These are phyloP conservation scores for Spiraea crenata DNA, from an alignment of 331 rosid species.

Conservation along the genomic window DNA sequence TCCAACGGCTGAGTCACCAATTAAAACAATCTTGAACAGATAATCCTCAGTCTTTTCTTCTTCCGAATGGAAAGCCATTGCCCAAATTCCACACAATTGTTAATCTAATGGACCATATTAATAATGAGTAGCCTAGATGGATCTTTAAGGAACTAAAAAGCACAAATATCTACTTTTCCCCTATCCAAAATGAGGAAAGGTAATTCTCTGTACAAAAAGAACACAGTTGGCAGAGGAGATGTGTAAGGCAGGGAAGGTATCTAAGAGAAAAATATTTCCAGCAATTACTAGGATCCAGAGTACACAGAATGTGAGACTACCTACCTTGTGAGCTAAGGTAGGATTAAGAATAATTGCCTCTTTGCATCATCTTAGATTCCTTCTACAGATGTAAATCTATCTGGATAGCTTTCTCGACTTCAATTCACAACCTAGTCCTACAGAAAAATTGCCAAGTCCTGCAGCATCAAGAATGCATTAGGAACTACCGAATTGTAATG, in stretches of 20 bases:
- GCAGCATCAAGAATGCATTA: conserved; percentile 23
- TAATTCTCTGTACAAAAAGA: conserved; percentile 34
- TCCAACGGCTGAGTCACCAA: conserved; percentile 95
- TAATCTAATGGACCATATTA: conserved; percentile 47
- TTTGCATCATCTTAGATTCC: conserved; percentile 22
- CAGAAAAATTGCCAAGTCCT: conserved; percentile 25
- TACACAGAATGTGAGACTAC: conserved; percentile 24
- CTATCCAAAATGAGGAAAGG: conserved; percentile 34
- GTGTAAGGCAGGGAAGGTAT: conserved; percentile 31
- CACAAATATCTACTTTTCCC: conserved; percentile 38
- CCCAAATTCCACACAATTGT: conserved; percentile 44
- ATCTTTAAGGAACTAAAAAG: conserved; percentile 24
- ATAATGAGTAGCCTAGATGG: conserved; percentile 30
- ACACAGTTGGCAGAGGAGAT: conserved; percentile 25
- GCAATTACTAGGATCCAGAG: conserved; percentile 20
- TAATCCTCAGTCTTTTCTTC: conserved; percentile 92
- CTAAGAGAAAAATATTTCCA: conserved; percentile 13
- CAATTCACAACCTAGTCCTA: conserved; percentile 17
- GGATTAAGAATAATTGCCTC: neutral
- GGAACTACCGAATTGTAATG: neutral
- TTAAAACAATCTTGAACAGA: conserved; percentile 91
- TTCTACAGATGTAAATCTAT: conserved; percentile 13
- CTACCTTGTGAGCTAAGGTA: conserved; percentile 29
- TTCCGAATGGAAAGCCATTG: conserved; percentile 61
- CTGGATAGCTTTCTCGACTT: conserved; percentile 9